These are phyloP conservation scores for Lactifluus hygrophoroides DNA, from an alignment of 768 basidiomycete species.

Conservation along the genomic window DNA sequence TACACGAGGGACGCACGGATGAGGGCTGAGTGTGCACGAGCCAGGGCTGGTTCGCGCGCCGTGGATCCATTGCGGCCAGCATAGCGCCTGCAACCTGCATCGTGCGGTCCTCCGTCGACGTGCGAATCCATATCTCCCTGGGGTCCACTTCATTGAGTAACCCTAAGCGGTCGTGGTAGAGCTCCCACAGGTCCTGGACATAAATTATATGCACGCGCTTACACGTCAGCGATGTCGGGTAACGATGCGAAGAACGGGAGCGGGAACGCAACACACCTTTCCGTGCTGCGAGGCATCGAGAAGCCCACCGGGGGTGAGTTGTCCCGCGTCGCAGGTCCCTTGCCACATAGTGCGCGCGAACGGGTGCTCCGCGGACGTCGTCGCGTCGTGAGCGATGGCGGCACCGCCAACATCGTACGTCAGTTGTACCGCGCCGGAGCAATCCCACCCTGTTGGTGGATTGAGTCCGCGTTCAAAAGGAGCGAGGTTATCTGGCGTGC, in stretches of 20 bases:
- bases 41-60: conserved; percentile 27
- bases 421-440: conserved; percentile 31
- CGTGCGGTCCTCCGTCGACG: conserved; percentile 39
- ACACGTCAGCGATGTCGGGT: not conserved
- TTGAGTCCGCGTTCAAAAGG: conserved; percentile 37
- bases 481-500: conserved; percentile 43
- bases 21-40: conserved; percentile 36
- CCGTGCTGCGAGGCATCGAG: conserved; percentile 38
- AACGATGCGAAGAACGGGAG: too few species aligned
- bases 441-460: conserved; percentile 33
- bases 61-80: conserved; percentile 38
- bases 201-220: not conserved
- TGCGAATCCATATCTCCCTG: conserved; percentile 35
- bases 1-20: conserved; percentile 26
- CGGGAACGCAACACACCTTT: conserved; percentile 24
- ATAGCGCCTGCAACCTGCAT: conserved; percentile 40
- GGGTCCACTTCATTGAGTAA: conserved; percentile 31
- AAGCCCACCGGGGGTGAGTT: conserved; percentile 38
- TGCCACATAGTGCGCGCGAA: conserved; percentile 38
- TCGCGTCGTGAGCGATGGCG: conserved; percentile 34
- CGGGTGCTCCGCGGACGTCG: conserved; percentile 35
- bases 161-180: conserved; percentile 32
- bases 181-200: conserved; percentile 38
- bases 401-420: conserved; percentile 33
- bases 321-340: conserved; percentile 41